These are phyloP conservation scores for Huntiella abstrusa DNA, from an alignment of 2,329 filamentous ascomycete species.

Conservation along the genomic window DNA sequence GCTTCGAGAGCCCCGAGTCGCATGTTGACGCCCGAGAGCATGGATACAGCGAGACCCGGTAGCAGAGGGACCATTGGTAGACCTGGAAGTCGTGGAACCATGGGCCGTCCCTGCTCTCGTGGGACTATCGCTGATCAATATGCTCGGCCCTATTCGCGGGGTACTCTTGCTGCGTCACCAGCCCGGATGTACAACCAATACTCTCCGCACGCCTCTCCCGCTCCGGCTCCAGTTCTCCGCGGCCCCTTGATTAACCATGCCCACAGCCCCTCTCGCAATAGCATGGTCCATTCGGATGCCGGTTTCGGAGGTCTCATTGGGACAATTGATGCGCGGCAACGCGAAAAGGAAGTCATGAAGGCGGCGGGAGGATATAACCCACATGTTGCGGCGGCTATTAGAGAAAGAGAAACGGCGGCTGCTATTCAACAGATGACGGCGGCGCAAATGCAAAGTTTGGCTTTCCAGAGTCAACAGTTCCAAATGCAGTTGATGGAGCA, in stretches of 20 bases:
- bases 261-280: neutral
- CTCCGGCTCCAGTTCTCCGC: neutral
- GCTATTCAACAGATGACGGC: conserved; percentile 9
- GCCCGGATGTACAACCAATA: conserved; percentile 13
- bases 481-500: conserved; percentile 19
- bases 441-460: conserved; percentile 15
- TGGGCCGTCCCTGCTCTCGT: conserved; percentile 16
- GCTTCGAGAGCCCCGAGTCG: conserved; percentile 4
- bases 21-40: conserved; percentile 8
- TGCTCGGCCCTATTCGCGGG: conserved; percentile 23
- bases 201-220: conserved; percentile 28
- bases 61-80: conserved; percentile 13
- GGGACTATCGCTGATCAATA: conserved; percentile 17
- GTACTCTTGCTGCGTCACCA: conserved; percentile 22
- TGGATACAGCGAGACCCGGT: neutral
- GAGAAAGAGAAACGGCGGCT: conserved; percentile 40
- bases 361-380: conserved; percentile 45
- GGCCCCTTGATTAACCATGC: conserved; percentile 6
- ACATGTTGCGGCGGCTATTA: conserved; percentile 54
- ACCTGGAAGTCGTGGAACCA: conserved; percentile 22
- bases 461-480: conserved; percentile 18
- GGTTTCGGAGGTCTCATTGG: conserved; percentile 43
- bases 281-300: neutral
- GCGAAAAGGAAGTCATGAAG: conserved; percentile 54
- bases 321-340: conserved; percentile 62